Base-by-base conservation (phyloP, 345 rosid species). In the Boechera retrofracta region DNA sequence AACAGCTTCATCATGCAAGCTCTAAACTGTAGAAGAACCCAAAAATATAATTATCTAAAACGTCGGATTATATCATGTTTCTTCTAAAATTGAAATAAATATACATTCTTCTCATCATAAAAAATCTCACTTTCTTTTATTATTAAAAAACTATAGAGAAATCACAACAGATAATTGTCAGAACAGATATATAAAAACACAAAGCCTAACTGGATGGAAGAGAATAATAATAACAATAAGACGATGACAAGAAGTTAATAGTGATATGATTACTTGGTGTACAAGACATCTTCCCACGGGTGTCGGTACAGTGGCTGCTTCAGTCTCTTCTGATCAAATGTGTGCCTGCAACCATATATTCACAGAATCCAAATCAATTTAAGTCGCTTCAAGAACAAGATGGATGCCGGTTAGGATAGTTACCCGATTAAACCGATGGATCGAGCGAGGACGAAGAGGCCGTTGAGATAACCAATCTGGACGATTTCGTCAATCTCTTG, bases 211-310 rank as follows among this genome's bases (percentile, higher is more conserved):
- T 47, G 36, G 39, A 47, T 24, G 61, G 4, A 18, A n/a, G 65
- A 32, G 38, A 33, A 65, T 21, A 12, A 57, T 7, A 32, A 57
- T 39, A 73, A 4, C 4, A 32, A 57, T 39, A 73, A 4, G 21
- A 63, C 42, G 61, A 73, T 7, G 31, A 39, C 35, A 32, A 53
- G 2, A 28, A 63, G 41, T 44, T 16, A 39, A 11, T 8, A 13
- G 47, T 26, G 35, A 36, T 63, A 56, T 16, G 31, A 18, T 48
- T 47, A 95, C 94, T 92, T 95, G 86, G 97, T 89, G 87, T 92
- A 95, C 81, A 95, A 90, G 66, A 92, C 98, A 79, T 95, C 99
- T 79, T 92, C 99, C 99, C 98, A 92, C 15, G 98, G 98, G 78
- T 92, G 97, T 64, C 98, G 88, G 82, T 89, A 95, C 24, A 92